A percentile compares a stretch with the other conserved stretches of the same genome.
These are phyloP conservation scores for Aspergillus steynii DNA, from an alignment of 495 filamentous ascomycete genomes.

Conservation along the genomic window DNA sequence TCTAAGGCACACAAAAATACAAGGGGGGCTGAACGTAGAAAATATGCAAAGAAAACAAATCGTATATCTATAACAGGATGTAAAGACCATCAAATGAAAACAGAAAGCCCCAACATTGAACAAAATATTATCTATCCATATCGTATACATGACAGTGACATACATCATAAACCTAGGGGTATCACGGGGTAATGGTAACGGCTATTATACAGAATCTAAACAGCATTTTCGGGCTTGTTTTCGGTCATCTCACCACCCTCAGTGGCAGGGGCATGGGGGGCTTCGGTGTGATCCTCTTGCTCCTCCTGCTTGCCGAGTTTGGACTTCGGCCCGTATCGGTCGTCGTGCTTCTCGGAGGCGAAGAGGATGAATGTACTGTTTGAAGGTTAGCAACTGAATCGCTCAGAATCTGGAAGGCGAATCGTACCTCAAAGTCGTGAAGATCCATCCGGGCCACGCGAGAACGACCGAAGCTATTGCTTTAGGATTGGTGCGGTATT, in stretches of 20 bases:
- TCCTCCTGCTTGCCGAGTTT: neutral
- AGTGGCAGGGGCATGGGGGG: neutral
- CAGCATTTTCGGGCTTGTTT: neutral
- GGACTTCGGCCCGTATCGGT: slow-evolving; percentile 26
- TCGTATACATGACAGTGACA: neutral
- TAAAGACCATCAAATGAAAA: neutral
- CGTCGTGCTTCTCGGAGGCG: slow-evolving; percentile 30
- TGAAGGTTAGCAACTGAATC: too few species aligned
- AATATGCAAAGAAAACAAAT: too few species aligned
- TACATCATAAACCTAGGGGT: neutral
- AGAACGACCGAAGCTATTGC: slow-evolving; percentile 44
- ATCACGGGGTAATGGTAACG: neutral
- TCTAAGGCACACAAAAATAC: too few species aligned
- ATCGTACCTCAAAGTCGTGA: slow-evolving; percentile 27
- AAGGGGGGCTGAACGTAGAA: too few species aligned
- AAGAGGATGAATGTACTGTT: slow-evolving; percentile 27
- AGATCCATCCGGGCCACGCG: slow-evolving; percentile 38
- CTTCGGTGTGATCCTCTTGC: neutral
- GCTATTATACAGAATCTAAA: neutral
- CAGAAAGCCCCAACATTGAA: neutral
- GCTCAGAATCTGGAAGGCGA: neutral
- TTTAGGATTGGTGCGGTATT: slow-evolving; percentile 38
- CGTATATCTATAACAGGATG: too few species aligned
- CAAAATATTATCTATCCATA: neutral
- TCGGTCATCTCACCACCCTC: neutral